phyloP scores from a whole-genome alignment of 805 yeast species.

The Tetrapisispora namnaoensis region DNA sequence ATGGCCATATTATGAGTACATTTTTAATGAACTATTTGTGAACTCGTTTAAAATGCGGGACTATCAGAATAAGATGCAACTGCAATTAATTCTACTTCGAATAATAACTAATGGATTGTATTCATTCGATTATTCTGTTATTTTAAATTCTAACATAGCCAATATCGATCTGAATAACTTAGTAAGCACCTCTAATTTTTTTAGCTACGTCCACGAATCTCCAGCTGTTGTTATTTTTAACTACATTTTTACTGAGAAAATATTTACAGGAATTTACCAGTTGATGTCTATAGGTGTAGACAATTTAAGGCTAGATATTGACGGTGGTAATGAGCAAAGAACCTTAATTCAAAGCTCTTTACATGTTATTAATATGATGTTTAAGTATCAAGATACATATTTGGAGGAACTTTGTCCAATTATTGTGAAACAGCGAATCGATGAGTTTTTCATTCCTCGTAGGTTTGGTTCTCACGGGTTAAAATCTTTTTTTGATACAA shows the following conservation, averaged over 20 bases:
- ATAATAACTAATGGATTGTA: constrained; percentile 40
- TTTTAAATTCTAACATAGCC: constrained; percentile 44
- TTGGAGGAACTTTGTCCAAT: constrained; percentile 34
- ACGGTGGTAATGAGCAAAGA: constrained; percentile 19
- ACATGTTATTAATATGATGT: constrained; percentile 34
- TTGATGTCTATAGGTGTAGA: constrained; percentile 56
- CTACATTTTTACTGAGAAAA: constrained; percentile 49
- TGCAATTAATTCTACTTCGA: constrained; percentile 48
- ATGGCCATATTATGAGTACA: constrained; percentile 71
- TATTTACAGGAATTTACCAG: constrained; percentile 45
- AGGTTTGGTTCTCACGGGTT: constrained; percentile 48
- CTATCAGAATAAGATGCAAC: constrained; percentile 28
- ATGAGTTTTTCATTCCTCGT: constrained; percentile 24
- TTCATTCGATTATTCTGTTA: constrained; percentile 43
- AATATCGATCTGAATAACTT: constrained; percentile 42
- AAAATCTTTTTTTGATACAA: constrained; percentile 58
- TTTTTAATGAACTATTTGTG: constrained; percentile 56
- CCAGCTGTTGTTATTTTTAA: constrained; percentile 62
- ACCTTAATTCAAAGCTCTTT: constrained; percentile 36
- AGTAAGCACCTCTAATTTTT: constrained; percentile 36
- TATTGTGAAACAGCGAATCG: constrained; percentile 23
- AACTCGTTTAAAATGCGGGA: constrained; percentile 33
- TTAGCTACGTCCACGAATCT: constrained; percentile 48
- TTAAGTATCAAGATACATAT: constrained; percentile 51
- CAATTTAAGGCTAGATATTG: constrained; percentile 26